These are phyloP conservation scores for Boletus coccyginus DNA, from an alignment of 768 basidiomycete species.

Conservation along the genomic window DNA sequence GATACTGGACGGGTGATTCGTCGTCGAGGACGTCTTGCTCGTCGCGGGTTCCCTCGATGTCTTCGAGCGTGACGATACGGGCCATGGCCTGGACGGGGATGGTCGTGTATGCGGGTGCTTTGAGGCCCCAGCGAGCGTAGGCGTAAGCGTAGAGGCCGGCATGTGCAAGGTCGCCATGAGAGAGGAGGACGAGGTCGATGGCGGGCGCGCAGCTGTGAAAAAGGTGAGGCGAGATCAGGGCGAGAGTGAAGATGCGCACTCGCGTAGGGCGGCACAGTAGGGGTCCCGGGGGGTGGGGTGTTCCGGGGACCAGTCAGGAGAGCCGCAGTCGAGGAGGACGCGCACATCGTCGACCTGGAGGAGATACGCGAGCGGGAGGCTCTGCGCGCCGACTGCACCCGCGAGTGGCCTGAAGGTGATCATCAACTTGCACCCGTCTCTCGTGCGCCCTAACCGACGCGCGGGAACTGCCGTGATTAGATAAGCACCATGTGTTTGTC, in stretches of 20 bases:
- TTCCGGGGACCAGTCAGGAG: conserved; percentile 81
- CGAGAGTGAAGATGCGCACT: conserved; percentile 44
- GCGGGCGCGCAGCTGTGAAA: conserved; percentile 65
- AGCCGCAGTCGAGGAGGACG: conserved; percentile 93
- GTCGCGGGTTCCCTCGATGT: conserved; percentile 75
- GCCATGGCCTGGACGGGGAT: conserved; percentile 96
- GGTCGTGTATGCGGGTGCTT: conserved; percentile 90
- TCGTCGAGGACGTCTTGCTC: conserved; percentile 58
- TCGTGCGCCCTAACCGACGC: conserved; percentile 12
- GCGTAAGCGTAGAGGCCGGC: conserved; percentile 94
- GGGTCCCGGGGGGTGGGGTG: conserved; percentile 29
- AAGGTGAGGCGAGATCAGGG: conserved; percentile 1
- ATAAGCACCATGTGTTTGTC: conserved; percentile 34
- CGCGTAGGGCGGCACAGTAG: conserved; percentile 65
- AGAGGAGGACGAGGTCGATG: conserved; percentile 88
- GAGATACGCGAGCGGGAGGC: conserved; percentile 74
- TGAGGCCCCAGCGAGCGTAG: conserved; percentile 80
- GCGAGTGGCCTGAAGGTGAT: conserved; percentile 94
- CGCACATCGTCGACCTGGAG: conserved; percentile 92
- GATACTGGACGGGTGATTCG: conserved; percentile 20
- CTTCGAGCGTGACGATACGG: conserved; percentile 85
- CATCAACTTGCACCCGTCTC: conserved; percentile 27
- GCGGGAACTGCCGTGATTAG: conserved; percentile 29
- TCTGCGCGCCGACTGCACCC: conserved; percentile 70
- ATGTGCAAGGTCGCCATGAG: conserved; percentile 89